Conservation (phyloP, 352 stramenopile species). For the Phytopythium helicoides region DNA sequence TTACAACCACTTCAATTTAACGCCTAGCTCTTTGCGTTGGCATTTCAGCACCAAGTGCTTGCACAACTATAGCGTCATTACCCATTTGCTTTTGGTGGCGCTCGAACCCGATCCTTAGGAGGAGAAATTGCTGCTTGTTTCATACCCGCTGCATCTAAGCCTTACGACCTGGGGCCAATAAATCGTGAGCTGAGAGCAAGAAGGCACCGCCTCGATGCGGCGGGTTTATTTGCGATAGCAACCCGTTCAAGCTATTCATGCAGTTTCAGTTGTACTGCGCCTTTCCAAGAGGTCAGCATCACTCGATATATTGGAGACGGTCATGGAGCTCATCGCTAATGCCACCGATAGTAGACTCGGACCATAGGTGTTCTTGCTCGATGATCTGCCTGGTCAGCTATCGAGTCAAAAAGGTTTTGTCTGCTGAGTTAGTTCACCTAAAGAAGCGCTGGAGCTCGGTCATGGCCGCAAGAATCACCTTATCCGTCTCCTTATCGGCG, state of each 20-base stretch:
- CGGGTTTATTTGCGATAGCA: background rate
- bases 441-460: conserved; percentile 8
- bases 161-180: too few species aligned
- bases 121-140: conserved; percentile 2
- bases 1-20: background rate
- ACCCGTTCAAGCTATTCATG: background rate
- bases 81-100: background rate
- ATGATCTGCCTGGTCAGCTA: conserved; percentile 21
- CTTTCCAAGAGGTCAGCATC: background rate
- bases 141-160: background rate
- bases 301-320: conserved; percentile 10
- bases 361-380: conserved; percentile 30
- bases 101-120: conserved; percentile 1
- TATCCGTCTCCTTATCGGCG: conserved; percentile 11
- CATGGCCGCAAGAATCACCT: conserved; percentile 23
- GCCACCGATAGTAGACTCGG: conserved; percentile 10
- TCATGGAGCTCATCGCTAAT: conserved; percentile 13
- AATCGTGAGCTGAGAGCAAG: too few species aligned
- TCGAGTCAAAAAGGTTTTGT: too few species aligned
- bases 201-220: background rate
- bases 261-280: conserved; percentile 1
- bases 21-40: background rate
- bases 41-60: too few species aligned
- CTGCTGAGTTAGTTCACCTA: conserved; percentile 1
- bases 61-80: background rate